Evolutionary conservation across 2,329 filamentous ascomycete genomes (phyloP), one percentile per base, ranked within the genome.

Genomic region (Colletotrichum cordylinicola): DNA sequence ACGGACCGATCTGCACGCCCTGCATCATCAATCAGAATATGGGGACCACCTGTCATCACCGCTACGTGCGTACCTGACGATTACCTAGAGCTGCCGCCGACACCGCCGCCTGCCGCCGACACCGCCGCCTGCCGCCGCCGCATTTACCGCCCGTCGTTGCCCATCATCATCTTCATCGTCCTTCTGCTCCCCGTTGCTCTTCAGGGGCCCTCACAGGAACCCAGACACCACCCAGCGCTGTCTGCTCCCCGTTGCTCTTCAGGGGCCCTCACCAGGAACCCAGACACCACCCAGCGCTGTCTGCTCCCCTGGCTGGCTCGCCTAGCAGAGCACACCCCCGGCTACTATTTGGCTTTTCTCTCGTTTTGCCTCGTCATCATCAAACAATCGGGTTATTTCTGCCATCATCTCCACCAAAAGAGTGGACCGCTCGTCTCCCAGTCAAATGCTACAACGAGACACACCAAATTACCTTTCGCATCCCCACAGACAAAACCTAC

Each of bases 341-440:
- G 58, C 29, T 12, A 68, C 70, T 61, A 66, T 76, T 75, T 76
- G 70, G 56, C 74, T 76, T 76, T 76, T 65, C 37, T 37, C 64
- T 69, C 65, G 74, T 76, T 74, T 74, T 68, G 74, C 74, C 74
- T 76, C 48, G 74, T 76, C 74, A 55, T 76, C 74, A 74, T 76
- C 70, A 76, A 76, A 76, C 74, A 74, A 76, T 74, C 74, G 74
- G 74, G 74, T 74, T 76, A 73, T 76, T 76, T 76, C 70, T 76
- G 64, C 74, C 74, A 66, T 69, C 65, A 65, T 76, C 64, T 55
- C 74, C 73, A 73, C 70, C 27, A 21, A 27, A 58, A 31, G 18
- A 65, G 74, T 65, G 74, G 70, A 16, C 12, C 70, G 2, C 48
- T 65, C 29, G 39, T 56, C 39, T 71, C 55, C 70, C 56, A 69